These are phyloP conservation scores for Firmiana major DNA, from an alignment of 345 rosid genomes.

Conservation along the genomic window DNA sequence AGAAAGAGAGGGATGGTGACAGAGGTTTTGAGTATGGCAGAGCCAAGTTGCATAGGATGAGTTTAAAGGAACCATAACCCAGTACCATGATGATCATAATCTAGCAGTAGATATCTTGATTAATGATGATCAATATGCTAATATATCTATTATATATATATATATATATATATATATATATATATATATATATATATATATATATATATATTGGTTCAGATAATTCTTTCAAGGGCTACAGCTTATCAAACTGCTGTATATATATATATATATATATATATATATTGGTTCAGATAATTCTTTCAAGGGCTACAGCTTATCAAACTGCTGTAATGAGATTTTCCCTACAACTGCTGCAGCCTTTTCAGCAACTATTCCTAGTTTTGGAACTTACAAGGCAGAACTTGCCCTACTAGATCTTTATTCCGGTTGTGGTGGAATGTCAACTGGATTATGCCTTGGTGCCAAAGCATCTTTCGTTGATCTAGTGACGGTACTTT, in stretches of 20 bases:
- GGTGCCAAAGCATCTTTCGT: constrained; percentile 70
- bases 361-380: constrained; percentile 25
- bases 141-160: constrained; percentile 7
- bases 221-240: constrained; percentile 25
- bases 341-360: constrained; percentile 18
- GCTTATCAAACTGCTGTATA: constrained; percentile 23
- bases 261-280: too few relatives aligned
- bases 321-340: constrained; percentile 21
- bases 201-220: constrained; percentile 27
- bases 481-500: constrained; percentile 73
- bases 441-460: constrained; percentile 91
- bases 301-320: constrained; percentile 22
- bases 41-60: background rate
- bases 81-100: background rate
- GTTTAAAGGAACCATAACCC: background rate
- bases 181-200: too few relatives aligned
- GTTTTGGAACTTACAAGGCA: constrained; percentile 29
- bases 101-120: background rate
- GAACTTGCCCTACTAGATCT: constrained; percentile 69
- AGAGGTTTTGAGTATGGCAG: background rate
- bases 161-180: too few relatives aligned
- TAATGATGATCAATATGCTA: background rate
- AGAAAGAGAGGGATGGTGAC: background rate
- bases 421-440: constrained; percentile 96
- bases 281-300: constrained; percentile 32